Base-by-base conservation (phyloP, 2,329 filamentous ascomycete genomes). In the Hypoxylon sp. region DNA sequence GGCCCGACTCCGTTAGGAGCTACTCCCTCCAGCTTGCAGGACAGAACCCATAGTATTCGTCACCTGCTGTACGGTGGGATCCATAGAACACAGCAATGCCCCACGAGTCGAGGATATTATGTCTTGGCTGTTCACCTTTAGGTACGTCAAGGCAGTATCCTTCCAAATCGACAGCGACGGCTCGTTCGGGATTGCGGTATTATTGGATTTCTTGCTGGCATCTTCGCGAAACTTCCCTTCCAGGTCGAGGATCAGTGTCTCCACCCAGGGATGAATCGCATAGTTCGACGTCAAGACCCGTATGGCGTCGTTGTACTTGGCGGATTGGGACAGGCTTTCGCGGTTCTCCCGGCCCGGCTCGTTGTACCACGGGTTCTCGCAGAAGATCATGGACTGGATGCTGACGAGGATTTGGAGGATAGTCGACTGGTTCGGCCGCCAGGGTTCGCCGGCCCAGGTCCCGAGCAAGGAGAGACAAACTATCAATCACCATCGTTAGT, bases 341-440 rank as follows among this genome's bases (percentile, higher is more conserved):
- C 8, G 15, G 1, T 24, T 17, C 51, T 79, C 76, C 11, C 74
- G 71, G 1, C 79, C 81, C 0, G 85, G 85, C 71, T 87, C 84
- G 70, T 87, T 87, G 76, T 80, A 82, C 71, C 77, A 84, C 1
- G 85, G 85, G 50, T 84, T 68, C 15, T 82, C 80, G 65, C 80
- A 84, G 49, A 88, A 79, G 19, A 87, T 81, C 84, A 87, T 85
- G 28, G 79, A 78, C 68, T 87, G 85, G 53, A 87, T 84, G 26
- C 82, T 85, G n/a, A 87, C 79, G 10, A 85, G 75, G 5, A 86
- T 73, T 64, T 85, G 83, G 3, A 85, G 74, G 2, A 86, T 72
- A 3, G 83, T 85, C 4, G 83, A 85, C 34, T 77, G 74, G 8
- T 73, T 70, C 2, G 79, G 75, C 11, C 78, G 73, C 85, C 85